Evolutionary conservation across 2,329 filamentous ascomycete genomes (phyloP).

Genomic region (Elsinoe fawcettii): DNA sequence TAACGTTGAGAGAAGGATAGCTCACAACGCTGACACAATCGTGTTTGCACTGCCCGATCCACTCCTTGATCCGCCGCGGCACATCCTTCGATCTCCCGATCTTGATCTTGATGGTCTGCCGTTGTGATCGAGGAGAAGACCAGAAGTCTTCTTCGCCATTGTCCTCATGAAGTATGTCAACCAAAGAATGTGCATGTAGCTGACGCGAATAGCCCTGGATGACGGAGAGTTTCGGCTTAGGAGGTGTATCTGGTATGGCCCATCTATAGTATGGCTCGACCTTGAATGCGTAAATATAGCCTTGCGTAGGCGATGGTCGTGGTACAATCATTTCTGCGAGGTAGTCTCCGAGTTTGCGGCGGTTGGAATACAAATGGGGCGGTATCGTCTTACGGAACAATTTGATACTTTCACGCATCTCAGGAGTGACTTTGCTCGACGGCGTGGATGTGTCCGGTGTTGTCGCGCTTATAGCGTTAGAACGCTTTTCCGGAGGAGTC

Average conservation of each 20-base stretch:
- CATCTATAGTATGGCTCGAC: not conserved
- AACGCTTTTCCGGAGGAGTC: not conserved
- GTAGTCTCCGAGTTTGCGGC: conserved; percentile 63
- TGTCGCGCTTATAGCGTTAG: too few relatives aligned
- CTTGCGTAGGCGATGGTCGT: conserved; percentile 57
- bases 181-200: conserved; percentile 17
- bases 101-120: conserved; percentile 45
- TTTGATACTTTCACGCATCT: not conserved
- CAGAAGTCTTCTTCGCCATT: not conserved
- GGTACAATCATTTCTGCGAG: conserved; percentile 66
- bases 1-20: conserved; percentile 39
- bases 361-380: conserved; percentile 54
- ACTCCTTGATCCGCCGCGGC: conserved; percentile 80
- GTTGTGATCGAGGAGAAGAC: not conserved
- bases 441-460: too few relatives aligned
- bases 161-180: not conserved
- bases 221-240: not conserved
- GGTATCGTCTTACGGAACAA: conserved; percentile 48
- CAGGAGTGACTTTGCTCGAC: not conserved
- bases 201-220: conserved; percentile 17
- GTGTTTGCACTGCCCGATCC: conserved; percentile 86
- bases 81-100: conserved; percentile 69
- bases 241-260: not conserved
- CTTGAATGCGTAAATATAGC: conserved; percentile 92
- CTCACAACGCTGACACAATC: conserved; percentile 70